Base-by-base conservation (phyloP, 768 basidiomycete species). In the Symmetrospora coprosmae region DNA sequence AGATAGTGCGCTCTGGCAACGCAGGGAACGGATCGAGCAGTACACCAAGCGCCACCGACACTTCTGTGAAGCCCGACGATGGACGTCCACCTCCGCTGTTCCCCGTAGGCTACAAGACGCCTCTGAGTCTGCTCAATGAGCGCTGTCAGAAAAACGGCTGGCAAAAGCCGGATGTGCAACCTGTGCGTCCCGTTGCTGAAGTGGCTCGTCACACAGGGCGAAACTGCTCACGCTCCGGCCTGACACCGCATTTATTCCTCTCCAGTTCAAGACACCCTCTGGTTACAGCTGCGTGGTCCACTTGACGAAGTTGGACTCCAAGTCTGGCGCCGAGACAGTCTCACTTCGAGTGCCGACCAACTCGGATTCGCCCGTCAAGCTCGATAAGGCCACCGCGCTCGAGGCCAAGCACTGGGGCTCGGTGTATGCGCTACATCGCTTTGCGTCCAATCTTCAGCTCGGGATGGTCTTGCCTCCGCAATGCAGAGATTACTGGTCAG, bases 371-470 rank as follows among this genome's bases (percentile, higher is more conserved):
- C 11, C 13, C 6, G 21, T 38, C n/a, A 21, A 50, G 14, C 62
- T 85, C 65, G 73, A 78, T 43, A 76, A 80, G 63, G 76, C 79
- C 1, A 82, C 82, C n/a, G 78, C 82, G 6, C 69, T 83, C 23
- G 87, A 92, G 73, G 88, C 89, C 28, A 84, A 83, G 55, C 90
- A 94, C 69, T 90, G 86, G 83, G 88, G 83, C 37, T 88, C 88
- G 16, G 84, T 63, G 11, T 66, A 66, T 27, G 63, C 66, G 7
- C 46, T 70, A 4, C 66, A 63, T 50, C 65, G 68, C 27, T 66
- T 69, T 45, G 58, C 66, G 9, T 68, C 68, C 53, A 64, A 65
- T 49, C 64, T 69, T 2, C 62, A 61, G 1, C 58, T 87, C 16
- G 80, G 86, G 67, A 78, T 76, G 59, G 79, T 84, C 49, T 78